phyloP scores from a whole-genome alignment of 768 basidiomycete species.

The Leucogyrophana mollusca region DNA sequence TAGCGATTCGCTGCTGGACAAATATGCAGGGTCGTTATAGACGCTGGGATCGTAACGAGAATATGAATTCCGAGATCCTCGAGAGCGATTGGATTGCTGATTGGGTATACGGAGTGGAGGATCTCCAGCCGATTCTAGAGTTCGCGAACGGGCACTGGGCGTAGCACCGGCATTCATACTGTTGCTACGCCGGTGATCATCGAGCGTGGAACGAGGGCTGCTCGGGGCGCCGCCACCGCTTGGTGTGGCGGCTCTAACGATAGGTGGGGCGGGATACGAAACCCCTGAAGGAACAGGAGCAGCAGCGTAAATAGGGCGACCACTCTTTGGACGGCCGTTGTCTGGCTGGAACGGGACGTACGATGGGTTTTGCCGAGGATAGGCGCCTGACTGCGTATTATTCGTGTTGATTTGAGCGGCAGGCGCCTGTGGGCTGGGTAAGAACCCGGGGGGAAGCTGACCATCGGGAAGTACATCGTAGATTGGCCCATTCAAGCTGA shows the following conservation, averaged over 20 bases:
- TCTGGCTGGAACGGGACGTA: conserved; percentile 15
- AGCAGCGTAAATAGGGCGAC: conserved; percentile 21
- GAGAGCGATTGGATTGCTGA: conserved; percentile 19
- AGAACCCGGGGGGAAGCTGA: conserved; percentile 12
- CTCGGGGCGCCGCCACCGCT: not conserved
- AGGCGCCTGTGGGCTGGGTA: conserved; percentile 16
- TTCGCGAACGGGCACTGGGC: conserved; percentile 10
- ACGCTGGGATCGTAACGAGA: conserved; percentile 17
- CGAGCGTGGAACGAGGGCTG: conserved; percentile 19
- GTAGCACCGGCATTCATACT: conserved; percentile 25
- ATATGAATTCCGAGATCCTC: conserved; percentile 12
- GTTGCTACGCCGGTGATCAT: conserved; percentile 23
- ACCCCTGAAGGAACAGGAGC: conserved; percentile 24
- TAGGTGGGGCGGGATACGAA: conserved; percentile 26
- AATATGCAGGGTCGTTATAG: conserved; percentile 26
- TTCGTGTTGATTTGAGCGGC: conserved; percentile 18
- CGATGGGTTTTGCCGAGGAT: conserved; percentile 8
- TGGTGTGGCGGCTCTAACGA: conserved; percentile 22
- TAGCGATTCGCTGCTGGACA: conserved; percentile 26
- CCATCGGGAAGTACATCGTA: conserved; percentile 11
- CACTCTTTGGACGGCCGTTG: conserved; percentile 15
- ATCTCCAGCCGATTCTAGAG: conserved; percentile 12
- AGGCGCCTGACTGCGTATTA: not conserved
- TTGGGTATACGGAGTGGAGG: conserved; percentile 4
- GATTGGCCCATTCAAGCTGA: conserved; percentile 11